Conservation (phyloP, 1,284 basidiomycete genomes). For the Ceratobasidium sp. region DNA sequence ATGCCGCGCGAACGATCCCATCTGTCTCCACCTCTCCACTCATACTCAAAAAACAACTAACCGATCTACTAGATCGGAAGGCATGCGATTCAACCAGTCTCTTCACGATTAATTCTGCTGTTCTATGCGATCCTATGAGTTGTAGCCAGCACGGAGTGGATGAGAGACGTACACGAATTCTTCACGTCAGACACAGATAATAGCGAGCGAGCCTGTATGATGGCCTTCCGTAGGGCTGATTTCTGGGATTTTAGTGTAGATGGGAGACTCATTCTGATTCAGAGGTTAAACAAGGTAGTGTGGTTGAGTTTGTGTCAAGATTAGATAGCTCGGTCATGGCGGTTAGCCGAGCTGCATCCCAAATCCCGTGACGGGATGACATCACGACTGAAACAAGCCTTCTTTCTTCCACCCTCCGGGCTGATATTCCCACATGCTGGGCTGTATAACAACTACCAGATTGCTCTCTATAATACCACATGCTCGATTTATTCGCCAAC, state of each 20-base stretch:
- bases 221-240: constrained; percentile 25
- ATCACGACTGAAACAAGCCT: no score
- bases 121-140: neutral
- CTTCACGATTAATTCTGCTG: constrained; percentile 47
- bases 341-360: no score
- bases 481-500: neutral
- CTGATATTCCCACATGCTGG: neutral
- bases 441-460: neutral
- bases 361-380: no score
- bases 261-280: constrained; percentile 18
- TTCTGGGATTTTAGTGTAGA: constrained; percentile 38
- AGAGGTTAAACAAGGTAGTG: no score
- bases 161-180: constrained; percentile 17
- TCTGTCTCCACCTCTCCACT: constrained; percentile 49
- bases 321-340: no score
- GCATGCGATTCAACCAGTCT: constrained; percentile 34
- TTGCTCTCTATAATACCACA: neutral
- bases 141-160: no score
- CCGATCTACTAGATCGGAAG: constrained; percentile 46
- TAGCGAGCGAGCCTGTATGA: constrained; percentile 34
- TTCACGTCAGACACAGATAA: constrained; percentile 25
- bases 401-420: no score
- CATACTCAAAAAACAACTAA: constrained; percentile 51
- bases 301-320: no score
- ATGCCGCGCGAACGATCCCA: constrained; percentile 44